Evolutionary conservation across 83 land plant species (phyloP).

Genomic region (Larix sibirica): DNA sequence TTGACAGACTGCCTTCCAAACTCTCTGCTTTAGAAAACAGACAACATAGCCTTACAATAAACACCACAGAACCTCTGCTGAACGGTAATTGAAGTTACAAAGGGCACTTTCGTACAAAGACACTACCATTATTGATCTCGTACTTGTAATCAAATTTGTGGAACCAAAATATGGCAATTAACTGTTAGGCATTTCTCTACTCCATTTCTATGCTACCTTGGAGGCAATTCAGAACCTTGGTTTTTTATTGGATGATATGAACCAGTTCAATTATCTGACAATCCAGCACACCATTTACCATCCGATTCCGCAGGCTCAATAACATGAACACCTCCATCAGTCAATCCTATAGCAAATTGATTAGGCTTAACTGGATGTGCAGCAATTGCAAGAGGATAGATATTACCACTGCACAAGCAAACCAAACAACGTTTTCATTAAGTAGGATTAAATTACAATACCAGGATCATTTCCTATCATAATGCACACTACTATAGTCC

Average conservation of each 20-base stretch:
- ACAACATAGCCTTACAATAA: no score
- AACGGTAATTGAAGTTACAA: no score
- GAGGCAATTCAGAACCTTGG: not conserved
- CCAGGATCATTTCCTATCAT: not conserved
- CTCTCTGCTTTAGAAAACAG: no score
- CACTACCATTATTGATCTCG: no score
- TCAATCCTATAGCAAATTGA: conserved; percentile 28
- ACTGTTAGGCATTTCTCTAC: no score
- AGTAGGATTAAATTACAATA: not conserved
- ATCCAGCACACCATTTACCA: conserved; percentile 2
- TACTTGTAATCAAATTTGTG: no score
- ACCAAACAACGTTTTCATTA: not conserved
- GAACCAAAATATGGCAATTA: no score
- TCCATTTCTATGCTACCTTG: no score
- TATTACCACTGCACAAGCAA: not conserved
- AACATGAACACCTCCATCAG: conserved; percentile 22
- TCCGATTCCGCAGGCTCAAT: conserved; percentile 22
- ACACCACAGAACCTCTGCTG: no score
- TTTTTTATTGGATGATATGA: not conserved
- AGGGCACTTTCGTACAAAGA: no score
- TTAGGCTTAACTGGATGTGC: conserved; percentile 25
- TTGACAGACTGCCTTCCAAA: no score
- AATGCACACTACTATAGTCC: not conserved
- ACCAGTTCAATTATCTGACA: not conserved
- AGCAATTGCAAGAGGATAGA: conserved; percentile 26